Evolutionary conservation across 805 yeast genomes (phyloP), one percentile per base, ranked within the genome.

Genomic region (Saccharomycopsis sp.): DNA sequence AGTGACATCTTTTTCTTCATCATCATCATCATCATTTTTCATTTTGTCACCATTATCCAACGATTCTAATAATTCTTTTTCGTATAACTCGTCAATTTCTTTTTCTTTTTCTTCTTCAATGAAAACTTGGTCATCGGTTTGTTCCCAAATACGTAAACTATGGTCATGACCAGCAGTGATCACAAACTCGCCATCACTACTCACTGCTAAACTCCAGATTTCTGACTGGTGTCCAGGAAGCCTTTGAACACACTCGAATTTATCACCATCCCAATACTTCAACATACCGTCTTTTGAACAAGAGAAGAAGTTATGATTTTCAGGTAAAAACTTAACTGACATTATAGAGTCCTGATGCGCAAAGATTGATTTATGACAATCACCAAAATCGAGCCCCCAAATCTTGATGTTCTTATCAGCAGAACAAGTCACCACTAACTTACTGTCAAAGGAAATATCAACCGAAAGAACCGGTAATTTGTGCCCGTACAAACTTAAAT

Each of bases 381-480:
- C 99, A 64, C 99, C 99, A 64, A 93, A 93, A 62, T 93, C 98
- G 47, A 93, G 68, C 41, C 99, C 99, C 99, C 99, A 93, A 47
- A 93, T 84, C 65, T 94, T 88, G 59, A 93, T 85, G 63, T 93
- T 93, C 63, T 93, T 93, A 65, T 93, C 99, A 0, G 98, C 98
- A 1, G 97, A 87, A 3, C 96, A 85, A 0, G 97, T 86, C 43
- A 90, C 79, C 50, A 93, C 74, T 54, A 93, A 61, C 62, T 93
- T 90, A 31, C 90, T 80, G 62, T 93, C 99, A 54, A 63, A 71
- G 1, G 97, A 85, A 36, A 93, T 88, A 60, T 93, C 98, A 53
- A 93, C 76, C 2, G 96, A 82, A 43, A 93, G 69, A 2, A 93
- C 98, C 0, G 98, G 98, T 50, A 93, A 72, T 60, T 90, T 93